Evolutionary conservation across 192 early-diverging fungal genomes (phyloP), one percentile per base, ranked within the genome.

Genomic region (Paraglomus occultum): DNA sequence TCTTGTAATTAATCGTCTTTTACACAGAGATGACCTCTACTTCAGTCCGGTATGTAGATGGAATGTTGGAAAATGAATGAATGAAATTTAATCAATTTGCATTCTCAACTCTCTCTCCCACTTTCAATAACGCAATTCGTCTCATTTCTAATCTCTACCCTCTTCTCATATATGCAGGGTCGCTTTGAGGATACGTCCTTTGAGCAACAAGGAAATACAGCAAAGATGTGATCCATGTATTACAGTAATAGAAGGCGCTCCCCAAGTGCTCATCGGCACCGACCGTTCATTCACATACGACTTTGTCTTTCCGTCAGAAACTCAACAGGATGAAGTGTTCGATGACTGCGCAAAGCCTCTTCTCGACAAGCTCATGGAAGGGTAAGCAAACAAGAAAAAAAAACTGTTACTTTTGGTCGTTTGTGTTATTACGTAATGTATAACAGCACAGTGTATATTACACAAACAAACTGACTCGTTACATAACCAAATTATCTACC

Each of bases 171-270:
- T 44, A 54, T 63, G 38, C 67, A 84, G 87, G 60, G 93, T 95
- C 44, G 92, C 89, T 14, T 75, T 95, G 54, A 85, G 93, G 52
- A 85, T 94, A 42, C 83, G 93, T 39, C 93, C 93, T 40, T 78
- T 93, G 42, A 88, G 79, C 50, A 75, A 83, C 12, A 92, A 92
- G 74, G 93, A 95, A 72, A 72, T 79, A 18, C 80, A 88, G 5
- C 80, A 76, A 59, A 86, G 84, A 73, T 83, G 84, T 58, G 79
- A 71, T 12, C 87, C 87, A 74, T 87, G 85, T 31, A 74, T 87
- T 53, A 70, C 85, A 8, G 79, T 75, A 66, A 82, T 88, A 40
- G 83, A 82, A 0, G 77, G 82, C 60, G 83, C 87, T 40, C 81
- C 88, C 0, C 88, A 90, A 70, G 77, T 90, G 8, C 75, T 89